Conservation (phyloP, 192 early-diverging fungal genomes). For the Entomortierella beljakovae region DNA sequence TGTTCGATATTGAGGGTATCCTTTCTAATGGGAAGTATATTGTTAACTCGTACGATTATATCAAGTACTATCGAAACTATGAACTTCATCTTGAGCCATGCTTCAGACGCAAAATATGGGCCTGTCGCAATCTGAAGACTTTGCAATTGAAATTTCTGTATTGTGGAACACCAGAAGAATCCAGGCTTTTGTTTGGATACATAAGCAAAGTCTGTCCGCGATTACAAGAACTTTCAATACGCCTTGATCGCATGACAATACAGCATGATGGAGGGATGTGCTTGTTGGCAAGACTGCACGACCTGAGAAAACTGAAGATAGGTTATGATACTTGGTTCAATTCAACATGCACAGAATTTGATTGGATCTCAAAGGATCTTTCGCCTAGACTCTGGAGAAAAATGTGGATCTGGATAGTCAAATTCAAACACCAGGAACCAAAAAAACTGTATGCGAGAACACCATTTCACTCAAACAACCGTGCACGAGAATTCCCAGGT, state of each 20-base stretch:
- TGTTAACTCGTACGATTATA: no score
- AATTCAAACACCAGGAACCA: no score
- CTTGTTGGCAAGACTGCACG: background rate
- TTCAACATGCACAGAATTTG: background rate
- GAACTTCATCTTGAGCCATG: no score
- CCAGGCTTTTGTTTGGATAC: background rate
- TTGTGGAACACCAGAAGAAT: background rate
- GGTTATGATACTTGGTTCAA: background rate
- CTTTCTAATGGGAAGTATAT: no score
- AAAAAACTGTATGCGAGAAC: background rate
- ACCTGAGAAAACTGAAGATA: background rate
- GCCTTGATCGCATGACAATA: background rate
- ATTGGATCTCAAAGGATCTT: no score
- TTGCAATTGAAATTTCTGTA: background rate
- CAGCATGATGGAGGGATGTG: background rate
- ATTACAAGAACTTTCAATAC: background rate
- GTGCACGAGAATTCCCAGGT: background rate
- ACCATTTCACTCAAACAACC: no score
- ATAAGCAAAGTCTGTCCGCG: constrained; percentile 4
- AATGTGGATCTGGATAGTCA: no score
- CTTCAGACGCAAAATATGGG: background rate
- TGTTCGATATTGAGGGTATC: no score
- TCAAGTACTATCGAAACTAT: no score
- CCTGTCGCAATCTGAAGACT: background rate
- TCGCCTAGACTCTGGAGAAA: no score